These are phyloP conservation scores for Stagonosporopsis vannaccii DNA, from an alignment of 2,329 filamentous ascomycete genomes.

Conservation along the genomic window DNA sequence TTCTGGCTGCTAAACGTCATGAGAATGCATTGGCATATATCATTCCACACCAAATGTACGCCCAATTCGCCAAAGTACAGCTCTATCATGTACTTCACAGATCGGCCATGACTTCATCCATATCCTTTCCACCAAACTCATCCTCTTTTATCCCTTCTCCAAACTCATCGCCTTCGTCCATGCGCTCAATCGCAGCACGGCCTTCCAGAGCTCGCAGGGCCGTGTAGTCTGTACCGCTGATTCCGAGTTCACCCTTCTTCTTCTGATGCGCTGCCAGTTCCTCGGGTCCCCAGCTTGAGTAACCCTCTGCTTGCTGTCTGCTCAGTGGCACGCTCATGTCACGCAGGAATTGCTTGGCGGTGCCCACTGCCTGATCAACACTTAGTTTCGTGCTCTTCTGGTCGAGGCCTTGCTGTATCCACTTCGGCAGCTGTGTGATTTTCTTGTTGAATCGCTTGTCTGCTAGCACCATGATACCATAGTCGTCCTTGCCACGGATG, in stretches of 20 bases:
- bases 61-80: background rate
- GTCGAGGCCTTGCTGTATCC: conserved; percentile 88
- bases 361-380: conserved; percentile 92
- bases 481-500: conserved; percentile 94
- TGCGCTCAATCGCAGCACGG: conserved; percentile 32
- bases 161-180: conserved; percentile 22
- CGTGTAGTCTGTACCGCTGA: conserved; percentile 64
- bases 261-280: conserved; percentile 81
- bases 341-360: conserved; percentile 86
- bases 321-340: conserved; percentile 93
- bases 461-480: conserved; percentile 98
- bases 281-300: conserved; percentile 86
- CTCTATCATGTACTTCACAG: conserved; percentile 20
- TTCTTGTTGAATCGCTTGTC: conserved; percentile 95
- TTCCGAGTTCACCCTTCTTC: conserved; percentile 73
- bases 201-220: conserved; percentile 48
- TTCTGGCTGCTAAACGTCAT: too few relatives aligned
- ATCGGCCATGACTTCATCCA: conserved; percentile 49
- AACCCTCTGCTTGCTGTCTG: conserved; percentile 83
- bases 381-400: conserved; percentile 89
- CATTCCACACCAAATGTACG: background rate
- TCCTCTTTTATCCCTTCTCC: conserved; percentile 31
- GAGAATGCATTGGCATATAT: background rate
- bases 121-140: conserved; percentile 45
- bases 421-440: conserved; percentile 87